phyloP scores from a whole-genome alignment of 805 yeast species.

The Myxozyma neotropica region DNA sequence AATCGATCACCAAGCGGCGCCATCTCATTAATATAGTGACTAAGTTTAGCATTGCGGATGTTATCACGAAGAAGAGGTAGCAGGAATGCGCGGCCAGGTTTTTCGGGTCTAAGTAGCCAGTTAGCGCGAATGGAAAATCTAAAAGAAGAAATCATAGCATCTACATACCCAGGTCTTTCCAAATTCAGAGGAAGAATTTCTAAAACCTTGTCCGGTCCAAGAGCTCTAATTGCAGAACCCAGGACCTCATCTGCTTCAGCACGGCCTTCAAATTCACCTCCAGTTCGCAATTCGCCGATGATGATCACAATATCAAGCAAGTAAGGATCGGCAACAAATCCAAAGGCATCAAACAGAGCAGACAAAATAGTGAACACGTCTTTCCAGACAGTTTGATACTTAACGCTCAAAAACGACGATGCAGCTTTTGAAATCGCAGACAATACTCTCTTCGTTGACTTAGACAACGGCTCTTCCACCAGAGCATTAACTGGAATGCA shows the following conservation, averaged over 20 bases:
- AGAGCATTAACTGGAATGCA: constrained; percentile 64
- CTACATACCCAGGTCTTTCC: constrained; percentile 50
- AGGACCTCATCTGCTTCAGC: constrained; percentile 79
- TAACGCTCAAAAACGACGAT: constrained; percentile 46
- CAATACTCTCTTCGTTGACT: constrained; percentile 37
- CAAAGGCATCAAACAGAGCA: constrained; percentile 58
- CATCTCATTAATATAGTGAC: constrained; percentile 62
- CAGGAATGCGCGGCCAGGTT: constrained; percentile 93
- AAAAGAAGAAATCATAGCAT: neutral
- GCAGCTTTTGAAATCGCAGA: constrained; percentile 49
- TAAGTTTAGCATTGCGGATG: constrained; percentile 68
- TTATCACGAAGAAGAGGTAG: constrained; percentile 88
- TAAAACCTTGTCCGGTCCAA: constrained; percentile 87
- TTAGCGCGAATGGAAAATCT: neutral
- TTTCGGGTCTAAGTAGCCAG: constrained; percentile 40
- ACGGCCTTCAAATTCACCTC: constrained; percentile 70
- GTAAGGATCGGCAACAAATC: constrained; percentile 70
- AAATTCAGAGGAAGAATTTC: constrained; percentile 77
- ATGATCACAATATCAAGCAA: constrained; percentile 65
- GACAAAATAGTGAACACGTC: constrained; percentile 72
- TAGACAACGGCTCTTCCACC: constrained; percentile 44
- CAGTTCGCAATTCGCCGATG: constrained; percentile 85
- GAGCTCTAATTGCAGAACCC: constrained; percentile 70
- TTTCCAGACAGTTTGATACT: constrained; percentile 70
- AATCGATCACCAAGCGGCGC: constrained; percentile 58